Percentiles rank a stretch among this genome's conserved stretches.
These are phyloP conservation scores for Fusarium incarnatum DNA, from an alignment of 2,329 filamentous ascomycete genomes.

Conservation along the genomic window DNA sequence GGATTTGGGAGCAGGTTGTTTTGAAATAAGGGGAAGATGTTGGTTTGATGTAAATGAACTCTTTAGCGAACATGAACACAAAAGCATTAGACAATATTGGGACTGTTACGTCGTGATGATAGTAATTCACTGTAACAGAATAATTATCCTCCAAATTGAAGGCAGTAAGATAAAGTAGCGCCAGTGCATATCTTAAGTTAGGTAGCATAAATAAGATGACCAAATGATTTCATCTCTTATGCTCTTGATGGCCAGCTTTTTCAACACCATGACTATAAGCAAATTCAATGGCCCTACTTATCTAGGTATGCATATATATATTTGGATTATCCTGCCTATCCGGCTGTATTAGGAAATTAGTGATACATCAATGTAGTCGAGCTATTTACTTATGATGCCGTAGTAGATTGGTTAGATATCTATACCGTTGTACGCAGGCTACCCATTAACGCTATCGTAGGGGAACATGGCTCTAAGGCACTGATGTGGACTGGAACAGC, in stretches of 20 bases:
- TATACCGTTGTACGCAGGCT: background rate
- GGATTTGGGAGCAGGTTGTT: background rate
- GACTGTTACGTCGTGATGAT: background rate
- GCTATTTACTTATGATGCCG: background rate
- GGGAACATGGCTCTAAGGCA: background rate
- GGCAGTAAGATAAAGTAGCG: background rate
- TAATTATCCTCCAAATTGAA: background rate
- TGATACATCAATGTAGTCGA: background rate
- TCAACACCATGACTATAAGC: background rate
- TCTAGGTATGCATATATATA: background rate
- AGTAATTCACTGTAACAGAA: background rate
- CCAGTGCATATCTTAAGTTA: background rate
- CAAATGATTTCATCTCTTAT: background rate
- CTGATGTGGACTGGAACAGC: background rate
- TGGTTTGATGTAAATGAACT: background rate
- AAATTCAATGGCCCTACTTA: background rate
- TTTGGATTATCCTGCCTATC: background rate
- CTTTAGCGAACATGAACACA: slow-evolving; percentile 10
- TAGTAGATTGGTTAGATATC: background rate
- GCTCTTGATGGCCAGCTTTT: background rate
- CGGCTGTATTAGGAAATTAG: background rate
- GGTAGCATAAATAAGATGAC: background rate
- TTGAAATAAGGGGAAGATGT: background rate
- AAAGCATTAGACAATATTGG: background rate
- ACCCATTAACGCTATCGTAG: background rate